Base-by-base conservation (phyloP, 345 rosid species). In the Xanthoceras sorbifolium region DNA sequence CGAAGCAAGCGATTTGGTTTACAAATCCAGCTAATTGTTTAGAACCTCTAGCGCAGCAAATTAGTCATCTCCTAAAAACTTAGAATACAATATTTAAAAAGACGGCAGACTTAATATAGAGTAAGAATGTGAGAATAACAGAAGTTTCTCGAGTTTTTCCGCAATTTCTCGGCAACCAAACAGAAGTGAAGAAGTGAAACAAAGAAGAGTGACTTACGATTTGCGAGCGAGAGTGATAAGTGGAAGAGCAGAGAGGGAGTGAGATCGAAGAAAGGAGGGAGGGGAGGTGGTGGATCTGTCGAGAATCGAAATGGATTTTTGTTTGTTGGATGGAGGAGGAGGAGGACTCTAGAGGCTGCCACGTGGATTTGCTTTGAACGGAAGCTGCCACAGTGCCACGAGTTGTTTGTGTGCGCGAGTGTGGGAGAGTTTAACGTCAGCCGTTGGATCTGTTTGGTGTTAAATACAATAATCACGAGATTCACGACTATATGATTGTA, bases 321-420 rank as follows among this genome's bases (percentile, higher is more conserved):
- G 46, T 18, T 15, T 54, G 23, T 57, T 22, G 28, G 62, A 23
- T 22, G 9, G 60, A 18, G 5, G 5, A 7, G 14, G 0, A 20
- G 64, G 85, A 81, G 29, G 20, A 14, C 36, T 78, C 85, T 59
- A 71, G 86, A 78, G 25, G 42, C 60, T 75, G 81, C 75, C 86
- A 83, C 88, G 77, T 83, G 73, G 40, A 52, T 63, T 40, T 36
- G 15, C 15, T 15, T 46, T 52, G 0, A 22, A 28, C 46, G 28
- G 20, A 36, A 31, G 36, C 32, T 73, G 78, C 81, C 84, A 57
- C 28, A n/a, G 7, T n/a, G 62, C 17, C 17, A 71, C 74, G 78
- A 48, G 8, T 62, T 25, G 7, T 46, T 6, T 25, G 29, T 22
- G 1, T 3, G 61, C 29, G 34, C 31, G 38, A n/a, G 76, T 18